A percentile compares a stretch with the other conserved stretches of the same genome.
phyloP scores from a whole-genome alignment of 805 yeast species.

The Schizosaccharomyces osmophilus region DNA sequence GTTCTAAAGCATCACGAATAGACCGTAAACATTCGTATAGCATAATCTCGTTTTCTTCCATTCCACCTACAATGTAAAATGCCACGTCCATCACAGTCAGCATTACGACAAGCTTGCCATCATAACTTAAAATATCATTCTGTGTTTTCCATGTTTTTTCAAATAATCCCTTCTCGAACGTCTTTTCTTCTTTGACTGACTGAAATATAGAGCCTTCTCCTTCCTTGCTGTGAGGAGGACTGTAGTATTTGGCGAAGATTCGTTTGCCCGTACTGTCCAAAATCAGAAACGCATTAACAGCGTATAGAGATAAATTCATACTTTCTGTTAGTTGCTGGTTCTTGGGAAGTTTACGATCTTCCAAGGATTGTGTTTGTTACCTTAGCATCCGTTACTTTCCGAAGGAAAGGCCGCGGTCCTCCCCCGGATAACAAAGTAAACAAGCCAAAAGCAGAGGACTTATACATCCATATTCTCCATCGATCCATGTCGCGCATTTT shows the following conservation, averaged over 20 bases:
- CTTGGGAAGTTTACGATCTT: background rate
- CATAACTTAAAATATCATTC: slow-evolving; percentile 58
- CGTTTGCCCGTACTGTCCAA: slow-evolving; percentile 64
- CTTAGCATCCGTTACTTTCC: too few relatives aligned
- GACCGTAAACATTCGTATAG: slow-evolving; percentile 54
- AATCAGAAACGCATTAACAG: slow-evolving; percentile 57
- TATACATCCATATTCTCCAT: too few relatives aligned
- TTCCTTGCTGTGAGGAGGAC: slow-evolving; percentile 26
- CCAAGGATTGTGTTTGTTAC: too few relatives aligned
- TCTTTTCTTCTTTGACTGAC: slow-evolving; percentile 36
- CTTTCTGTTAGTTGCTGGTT: slow-evolving; percentile 4
- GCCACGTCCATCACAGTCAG: slow-evolving; percentile 60
- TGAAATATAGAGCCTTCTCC: slow-evolving; percentile 13
- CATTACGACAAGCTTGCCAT: slow-evolving; percentile 60
- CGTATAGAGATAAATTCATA: slow-evolving; percentile 26
- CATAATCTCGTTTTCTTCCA: slow-evolving; percentile 68
- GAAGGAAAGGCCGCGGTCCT: background rate
- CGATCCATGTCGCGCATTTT: background rate
- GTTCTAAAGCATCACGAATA: slow-evolving; percentile 37
- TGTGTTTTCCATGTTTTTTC: slow-evolving; percentile 57
- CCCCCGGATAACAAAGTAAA: too few relatives aligned
- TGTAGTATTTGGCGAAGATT: slow-evolving; percentile 64
- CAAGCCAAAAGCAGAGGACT: too few relatives aligned
- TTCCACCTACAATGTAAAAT: slow-evolving; percentile 43
- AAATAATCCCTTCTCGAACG: slow-evolving; percentile 52